These are phyloP conservation scores for Juncus inflexus DNA, from an alignment of 176 grass and related monocot genomes.

Conservation along the genomic window DNA sequence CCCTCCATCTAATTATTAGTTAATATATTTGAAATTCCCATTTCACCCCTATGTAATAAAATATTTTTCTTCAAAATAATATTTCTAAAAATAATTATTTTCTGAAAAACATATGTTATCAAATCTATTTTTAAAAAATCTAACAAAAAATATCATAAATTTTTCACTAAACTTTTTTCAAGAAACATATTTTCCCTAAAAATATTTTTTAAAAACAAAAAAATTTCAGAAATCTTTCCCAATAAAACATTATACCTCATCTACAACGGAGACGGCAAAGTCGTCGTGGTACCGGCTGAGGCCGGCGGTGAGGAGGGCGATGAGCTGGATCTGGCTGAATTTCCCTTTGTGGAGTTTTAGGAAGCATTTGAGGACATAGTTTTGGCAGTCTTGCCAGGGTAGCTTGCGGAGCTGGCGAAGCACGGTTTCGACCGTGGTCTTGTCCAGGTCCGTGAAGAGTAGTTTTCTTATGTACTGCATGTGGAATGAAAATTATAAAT, in stretches of 20 bases:
- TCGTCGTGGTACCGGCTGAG: conserved; percentile 83
- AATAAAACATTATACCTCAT: conserved; percentile 53
- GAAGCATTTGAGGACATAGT: conserved; percentile 91
- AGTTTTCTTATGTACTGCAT: conserved; percentile 94
- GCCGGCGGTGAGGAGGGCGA: conserved; percentile 85
- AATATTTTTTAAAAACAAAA: no score
- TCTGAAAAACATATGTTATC: no score
- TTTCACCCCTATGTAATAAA: background rate
- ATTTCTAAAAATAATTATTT: no score
- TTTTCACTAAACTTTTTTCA: no score
- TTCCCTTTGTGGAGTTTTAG: conserved; percentile 99
- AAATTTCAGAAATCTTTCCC: background rate
- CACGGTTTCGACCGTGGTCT: conserved; percentile 81
- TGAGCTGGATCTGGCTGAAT: conserved; percentile 89
- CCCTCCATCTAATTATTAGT: no score
- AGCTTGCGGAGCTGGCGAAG: conserved; percentile 89
- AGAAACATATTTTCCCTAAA: no score
- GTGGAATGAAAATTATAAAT: conserved; percentile 6
- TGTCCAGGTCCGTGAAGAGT: conserved; percentile 95
- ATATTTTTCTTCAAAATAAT: background rate
- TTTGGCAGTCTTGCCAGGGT: conserved; percentile 91
- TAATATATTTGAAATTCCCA: no score
- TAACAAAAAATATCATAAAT: no score
- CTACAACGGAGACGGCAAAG: conserved; percentile 77
- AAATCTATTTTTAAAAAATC: no score